phyloP scores from a whole-genome alignment of 2,329 filamentous ascomycete genomes.

The Talaromyces verruculosus region DNA sequence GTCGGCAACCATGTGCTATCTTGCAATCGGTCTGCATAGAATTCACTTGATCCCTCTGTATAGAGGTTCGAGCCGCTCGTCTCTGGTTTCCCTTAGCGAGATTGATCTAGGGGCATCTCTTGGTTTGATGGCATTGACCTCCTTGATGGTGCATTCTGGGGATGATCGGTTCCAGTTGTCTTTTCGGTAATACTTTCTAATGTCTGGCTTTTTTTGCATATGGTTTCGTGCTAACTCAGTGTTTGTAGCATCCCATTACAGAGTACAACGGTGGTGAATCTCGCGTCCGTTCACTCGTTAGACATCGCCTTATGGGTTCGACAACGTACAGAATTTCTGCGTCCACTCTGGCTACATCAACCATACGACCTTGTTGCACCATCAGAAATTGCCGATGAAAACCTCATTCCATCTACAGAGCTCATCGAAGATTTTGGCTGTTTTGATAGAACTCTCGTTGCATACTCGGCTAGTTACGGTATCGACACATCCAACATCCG shows the following conservation, averaged over 20 bases:
- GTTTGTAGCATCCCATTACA: constrained; percentile 53
- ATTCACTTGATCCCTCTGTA: constrained; percentile 67
- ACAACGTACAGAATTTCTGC: constrained; percentile 61
- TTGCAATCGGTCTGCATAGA: constrained; percentile 68
- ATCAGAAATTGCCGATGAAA: constrained; percentile 53
- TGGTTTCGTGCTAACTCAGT: not conserved
- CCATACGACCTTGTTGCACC: constrained; percentile 65
- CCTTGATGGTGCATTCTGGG: constrained; percentile 58
- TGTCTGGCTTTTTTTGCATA: constrained; percentile 22
- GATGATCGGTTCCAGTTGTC: constrained; percentile 68
- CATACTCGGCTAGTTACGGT: constrained; percentile 69
- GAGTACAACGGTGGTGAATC: constrained; percentile 55
- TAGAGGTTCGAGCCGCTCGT: constrained; percentile 56
- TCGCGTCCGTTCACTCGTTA: constrained; percentile 63
- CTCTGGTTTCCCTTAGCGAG: constrained; percentile 55
- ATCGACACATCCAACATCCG: constrained; percentile 66
- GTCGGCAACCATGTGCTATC: constrained; percentile 64
- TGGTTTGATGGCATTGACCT: constrained; percentile 63
- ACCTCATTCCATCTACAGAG: constrained; percentile 48
- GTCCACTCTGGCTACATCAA: constrained; percentile 64
- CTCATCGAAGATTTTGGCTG: constrained; percentile 60
- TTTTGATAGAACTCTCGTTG: constrained; percentile 66
- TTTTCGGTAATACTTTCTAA: constrained; percentile 51
- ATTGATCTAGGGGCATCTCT: constrained; percentile 56
- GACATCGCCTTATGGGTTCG: constrained; percentile 65